Base-by-base conservation (phyloP, 2,329 filamentous ascomycete species). In the Rhinocladiella mackenziei region DNA sequence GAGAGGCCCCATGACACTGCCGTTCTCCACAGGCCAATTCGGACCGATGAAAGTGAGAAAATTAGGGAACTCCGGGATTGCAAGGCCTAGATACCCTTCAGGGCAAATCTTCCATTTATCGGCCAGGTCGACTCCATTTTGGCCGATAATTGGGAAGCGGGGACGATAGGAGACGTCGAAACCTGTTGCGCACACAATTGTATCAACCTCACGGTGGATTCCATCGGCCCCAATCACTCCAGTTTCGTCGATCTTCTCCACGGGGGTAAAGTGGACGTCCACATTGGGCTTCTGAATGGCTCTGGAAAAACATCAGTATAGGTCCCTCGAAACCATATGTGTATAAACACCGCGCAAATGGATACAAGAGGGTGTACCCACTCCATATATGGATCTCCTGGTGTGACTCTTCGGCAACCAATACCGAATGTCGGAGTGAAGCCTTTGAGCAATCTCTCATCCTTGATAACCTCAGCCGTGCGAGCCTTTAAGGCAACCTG, bases 381-480 rank as follows among this genome's bases (percentile, higher is more conserved):
- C 39, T 62, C 50, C 66, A 76, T 72, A 51, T 75, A 76, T 1
- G 70, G 70, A 53, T 74, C 71, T 2, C 72, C 73, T 0, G 70
- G 70, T 0, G 69, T 73, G 30, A 73, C 60, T n/a, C 70, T 53
- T 8, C 70, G 63, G 43, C 64, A 74, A 1, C 71, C 71, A 26
- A 73, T 50, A 9, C 65, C 65, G 17, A 69, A 74, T 11, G 65
- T 69, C 0, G 70, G 70, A 4, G 66, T 71, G 42, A 72, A 72
- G 4, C 70, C 70, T 40, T 73, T 57, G 2, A 74, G 56, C 17
- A 76, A 60, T 8, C 72, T 60, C 48, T 74, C 62, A 45, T 76
- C 72, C 48, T 72, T 74, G 56, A 77, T 73, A 39, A 65, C 67
- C 47, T 75, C 70, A 9, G 61, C 63, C 72, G 75, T 76, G 10